Conservation (phyloP, 306 rosid genomes). For the Nissolia schottii region DNA sequence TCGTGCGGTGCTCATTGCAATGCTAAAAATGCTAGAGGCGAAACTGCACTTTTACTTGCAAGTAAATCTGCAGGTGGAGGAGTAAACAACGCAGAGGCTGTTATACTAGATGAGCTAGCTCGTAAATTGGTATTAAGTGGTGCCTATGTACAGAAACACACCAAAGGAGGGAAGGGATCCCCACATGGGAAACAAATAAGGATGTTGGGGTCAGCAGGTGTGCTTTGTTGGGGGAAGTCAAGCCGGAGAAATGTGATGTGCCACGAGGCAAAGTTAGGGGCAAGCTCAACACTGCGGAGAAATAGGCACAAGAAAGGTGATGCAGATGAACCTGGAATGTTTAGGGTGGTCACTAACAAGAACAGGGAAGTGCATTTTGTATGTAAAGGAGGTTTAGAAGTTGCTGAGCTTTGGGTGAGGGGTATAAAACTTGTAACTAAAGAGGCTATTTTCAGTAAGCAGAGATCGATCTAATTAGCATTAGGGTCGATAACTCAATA, state of each 20-base stretch:
- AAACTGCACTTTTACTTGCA: conserved; percentile 70
- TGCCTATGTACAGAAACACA: conserved; percentile 61
- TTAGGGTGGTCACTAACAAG: conserved; percentile 67
- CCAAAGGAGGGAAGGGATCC: conserved; percentile 71
- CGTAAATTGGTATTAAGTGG: conserved; percentile 57
- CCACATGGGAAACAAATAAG: conserved; percentile 62
- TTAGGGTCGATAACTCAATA: conserved; percentile 9
- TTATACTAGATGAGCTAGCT: conserved; percentile 67
- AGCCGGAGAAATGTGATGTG: conserved; percentile 67
- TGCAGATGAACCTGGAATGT: conserved; percentile 62
- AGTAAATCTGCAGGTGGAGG: conserved; percentile 36
- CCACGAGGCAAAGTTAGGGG: conserved; percentile 55
- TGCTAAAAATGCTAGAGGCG: conserved; percentile 53
- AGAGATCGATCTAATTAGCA: conserved; percentile 13
- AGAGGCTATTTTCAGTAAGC: conserved; percentile 41
- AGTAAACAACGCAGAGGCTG: conserved; percentile 47
- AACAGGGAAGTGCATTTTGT: conserved; percentile 83
- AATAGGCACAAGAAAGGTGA: conserved; percentile 57
- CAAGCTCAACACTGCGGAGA: conserved; percentile 51
- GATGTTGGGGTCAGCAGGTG: conserved; percentile 54
- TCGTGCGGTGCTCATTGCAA: conserved; percentile 58
- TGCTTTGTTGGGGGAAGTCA: conserved; percentile 77
- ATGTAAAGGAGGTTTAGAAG: conserved; percentile 68
- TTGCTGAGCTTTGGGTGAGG: conserved; percentile 85
- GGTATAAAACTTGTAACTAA: conserved; percentile 70